Conservation (phyloP, 2,329 filamentous ascomycete genomes). For the Nigrospora osmanthi region DNA sequence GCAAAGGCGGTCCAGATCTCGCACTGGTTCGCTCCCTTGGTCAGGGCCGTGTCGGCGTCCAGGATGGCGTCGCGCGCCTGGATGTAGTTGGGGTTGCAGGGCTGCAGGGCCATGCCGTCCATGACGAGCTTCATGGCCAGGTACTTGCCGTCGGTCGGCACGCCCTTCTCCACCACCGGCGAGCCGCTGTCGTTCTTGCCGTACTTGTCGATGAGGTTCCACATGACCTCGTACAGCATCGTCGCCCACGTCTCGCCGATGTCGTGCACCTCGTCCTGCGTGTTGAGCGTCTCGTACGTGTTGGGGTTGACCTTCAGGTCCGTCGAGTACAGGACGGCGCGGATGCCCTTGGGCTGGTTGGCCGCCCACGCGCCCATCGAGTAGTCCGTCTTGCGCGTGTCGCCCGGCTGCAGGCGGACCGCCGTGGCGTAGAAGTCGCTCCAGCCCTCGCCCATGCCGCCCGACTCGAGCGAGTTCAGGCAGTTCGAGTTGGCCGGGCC, state of each 20-base stretch:
- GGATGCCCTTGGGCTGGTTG: constrained; percentile 29
- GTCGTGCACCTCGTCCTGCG: constrained; percentile 29
- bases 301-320: constrained; percentile 33
- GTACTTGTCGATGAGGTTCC: constrained; percentile 43
- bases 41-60: constrained; percentile 39
- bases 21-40: constrained; percentile 36
- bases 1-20: constrained; percentile 42
- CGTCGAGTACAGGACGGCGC: constrained; percentile 37
- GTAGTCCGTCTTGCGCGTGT: constrained; percentile 36
- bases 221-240: constrained; percentile 44
- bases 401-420: constrained; percentile 32
- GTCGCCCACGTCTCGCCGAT: constrained; percentile 41
- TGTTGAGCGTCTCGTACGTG: constrained; percentile 30
- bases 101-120: constrained; percentile 41
- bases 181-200: constrained; percentile 33
- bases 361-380: constrained; percentile 36
- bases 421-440: constrained; percentile 40
- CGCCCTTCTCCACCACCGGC: constrained; percentile 31
- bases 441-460: constrained; percentile 45
- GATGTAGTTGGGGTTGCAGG: constrained; percentile 41
- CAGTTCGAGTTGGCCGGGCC: constrained; percentile 45
- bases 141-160: constrained; percentile 39
- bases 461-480: constrained; percentile 30
- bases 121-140: constrained; percentile 39
- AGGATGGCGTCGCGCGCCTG: constrained; percentile 40